phyloP scores from a whole-genome alignment of 148 eudicot species.

The Rhododendron henanense region DNA sequence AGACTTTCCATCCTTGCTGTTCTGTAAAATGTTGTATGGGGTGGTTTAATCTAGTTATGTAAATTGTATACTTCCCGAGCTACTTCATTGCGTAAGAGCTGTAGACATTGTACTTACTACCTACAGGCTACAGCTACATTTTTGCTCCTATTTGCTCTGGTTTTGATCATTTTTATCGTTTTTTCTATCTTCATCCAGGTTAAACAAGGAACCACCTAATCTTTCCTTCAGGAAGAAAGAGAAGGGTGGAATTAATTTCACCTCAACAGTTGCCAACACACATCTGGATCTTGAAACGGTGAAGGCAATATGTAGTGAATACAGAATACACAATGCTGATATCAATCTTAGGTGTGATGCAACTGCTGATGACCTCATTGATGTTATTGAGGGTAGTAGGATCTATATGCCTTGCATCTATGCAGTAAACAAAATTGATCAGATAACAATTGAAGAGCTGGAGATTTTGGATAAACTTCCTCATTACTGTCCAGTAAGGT shows the following conservation, averaged over 20 bases:
- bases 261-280: constrained; percentile 86
- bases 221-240: constrained; percentile 89
- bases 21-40: background rate
- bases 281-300: constrained; percentile 94
- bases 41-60: background rate
- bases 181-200: constrained; percentile 34
- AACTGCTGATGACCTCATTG: constrained; percentile 97
- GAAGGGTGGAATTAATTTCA: constrained; percentile 95
- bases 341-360: constrained; percentile 83
- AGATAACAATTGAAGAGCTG: constrained; percentile 90
- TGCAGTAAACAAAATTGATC: constrained; percentile 92
- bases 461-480: constrained; percentile 96
- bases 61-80: background rate
- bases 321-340: constrained; percentile 96
- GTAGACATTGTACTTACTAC: background rate
- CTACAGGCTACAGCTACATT: background rate
- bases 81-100: background rate
- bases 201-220: constrained; percentile 98
- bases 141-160: background rate
- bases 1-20: background rate
- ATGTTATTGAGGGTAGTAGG: constrained; percentile 95
- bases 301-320: constrained; percentile 95
- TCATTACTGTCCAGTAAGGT: constrained; percentile 98
- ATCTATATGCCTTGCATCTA: constrained; percentile 94
- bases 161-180: background rate